phyloP scores from a whole-genome alignment of 2,329 filamentous ascomycete species.

The Podosphaera leucotricha region DNA sequence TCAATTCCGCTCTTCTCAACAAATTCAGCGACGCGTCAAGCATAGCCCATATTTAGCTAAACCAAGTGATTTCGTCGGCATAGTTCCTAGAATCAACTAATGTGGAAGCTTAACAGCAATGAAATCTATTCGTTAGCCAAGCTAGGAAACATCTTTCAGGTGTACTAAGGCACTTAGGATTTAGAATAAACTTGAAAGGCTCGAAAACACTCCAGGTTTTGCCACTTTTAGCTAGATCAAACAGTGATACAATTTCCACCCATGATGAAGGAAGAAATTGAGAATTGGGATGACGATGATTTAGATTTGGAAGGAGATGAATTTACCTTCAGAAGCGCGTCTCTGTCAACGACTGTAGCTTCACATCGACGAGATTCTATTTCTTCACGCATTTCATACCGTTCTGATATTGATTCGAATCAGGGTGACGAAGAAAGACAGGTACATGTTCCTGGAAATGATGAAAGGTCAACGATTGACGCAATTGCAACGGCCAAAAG shows the following conservation, averaged over 20 bases:
- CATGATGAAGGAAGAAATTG: conserved; percentile 32
- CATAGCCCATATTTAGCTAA: no score
- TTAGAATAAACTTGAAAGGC: background rate
- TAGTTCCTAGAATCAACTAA: no score
- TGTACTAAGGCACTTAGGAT: no score
- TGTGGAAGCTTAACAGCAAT: no score
- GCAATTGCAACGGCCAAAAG: conserved; percentile 71
- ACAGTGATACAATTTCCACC: background rate
- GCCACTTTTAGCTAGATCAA: no score
- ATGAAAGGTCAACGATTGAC: conserved; percentile 61
- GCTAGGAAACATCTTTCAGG: no score
- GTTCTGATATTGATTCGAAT: conserved; percentile 57
- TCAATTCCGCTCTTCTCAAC: no score
- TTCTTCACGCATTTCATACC: conserved; percentile 61
- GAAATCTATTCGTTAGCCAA: no score
- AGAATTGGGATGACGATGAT: conserved; percentile 62
- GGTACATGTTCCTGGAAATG: conserved; percentile 60
- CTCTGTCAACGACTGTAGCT: conserved; percentile 20
- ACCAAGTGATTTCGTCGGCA: no score
- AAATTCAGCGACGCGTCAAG: no score
- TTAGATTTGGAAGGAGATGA: conserved; percentile 47
- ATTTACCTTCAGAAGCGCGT: conserved; percentile 29
- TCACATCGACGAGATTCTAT: conserved; percentile 46
- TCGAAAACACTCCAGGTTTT: background rate
- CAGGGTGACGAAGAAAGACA: conserved; percentile 73